A percentile compares a stretch with the other conserved stretches of the same genome.
phyloP scores from a whole-genome alignment of 179 eudicot genomes.

The Nepenthes alata region DNA sequence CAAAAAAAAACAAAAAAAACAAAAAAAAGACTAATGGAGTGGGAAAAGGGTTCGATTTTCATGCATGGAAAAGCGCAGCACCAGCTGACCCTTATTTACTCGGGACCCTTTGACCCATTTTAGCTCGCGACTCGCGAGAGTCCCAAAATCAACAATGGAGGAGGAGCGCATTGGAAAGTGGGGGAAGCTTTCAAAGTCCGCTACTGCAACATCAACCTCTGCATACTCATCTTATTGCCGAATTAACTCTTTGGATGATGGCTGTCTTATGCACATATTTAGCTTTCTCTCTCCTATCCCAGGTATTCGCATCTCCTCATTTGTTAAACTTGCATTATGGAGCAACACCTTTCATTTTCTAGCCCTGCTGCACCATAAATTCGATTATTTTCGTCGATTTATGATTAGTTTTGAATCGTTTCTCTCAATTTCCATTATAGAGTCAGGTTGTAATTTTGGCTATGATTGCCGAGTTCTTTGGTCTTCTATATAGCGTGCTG shows the following conservation, averaged over 20 bases:
- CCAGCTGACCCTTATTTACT: too few species aligned
- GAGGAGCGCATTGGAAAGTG: conserved; percentile 11
- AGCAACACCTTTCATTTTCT: neutral
- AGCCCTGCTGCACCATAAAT: neutral
- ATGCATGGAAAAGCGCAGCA: too few species aligned
- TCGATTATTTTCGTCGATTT: conserved; percentile 1
- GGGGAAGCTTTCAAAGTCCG: conserved; percentile 18
- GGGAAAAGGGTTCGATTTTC: too few species aligned
- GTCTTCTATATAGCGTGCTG: too few species aligned
- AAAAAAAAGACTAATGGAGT: too few species aligned
- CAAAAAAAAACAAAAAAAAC: too few species aligned
- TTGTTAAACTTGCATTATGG: neutral
- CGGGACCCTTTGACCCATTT: too few species aligned
- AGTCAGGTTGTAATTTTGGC: neutral
- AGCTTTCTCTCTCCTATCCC: conserved; percentile 93
- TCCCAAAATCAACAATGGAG: neutral
- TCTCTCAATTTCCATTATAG: neutral
- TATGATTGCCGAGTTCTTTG: too few species aligned
- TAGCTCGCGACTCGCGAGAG: too few species aligned
- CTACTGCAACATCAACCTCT: conserved; percentile 1
- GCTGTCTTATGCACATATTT: conserved; percentile 93
- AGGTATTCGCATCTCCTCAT: conserved; percentile 27
- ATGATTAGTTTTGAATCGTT: neutral
- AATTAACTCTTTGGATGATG: conserved; percentile 72
- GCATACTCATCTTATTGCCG: conserved; percentile 9